Base-by-base conservation (phyloP, 768 basidiomycete genomes). In the Suillus subalutaceus region DNA sequence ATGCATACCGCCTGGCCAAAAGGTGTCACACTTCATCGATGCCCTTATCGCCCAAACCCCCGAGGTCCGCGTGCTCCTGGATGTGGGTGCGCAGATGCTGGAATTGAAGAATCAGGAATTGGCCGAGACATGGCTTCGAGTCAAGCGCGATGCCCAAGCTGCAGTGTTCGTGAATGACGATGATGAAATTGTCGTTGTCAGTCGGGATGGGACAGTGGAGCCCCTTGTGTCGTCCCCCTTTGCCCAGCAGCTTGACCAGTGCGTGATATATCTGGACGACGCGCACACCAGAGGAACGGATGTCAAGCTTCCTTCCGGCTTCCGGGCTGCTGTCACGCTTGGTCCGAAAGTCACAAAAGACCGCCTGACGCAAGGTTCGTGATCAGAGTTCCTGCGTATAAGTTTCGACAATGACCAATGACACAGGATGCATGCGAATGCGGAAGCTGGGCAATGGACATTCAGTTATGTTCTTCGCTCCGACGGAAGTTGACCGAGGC, bases 41-140 rank as follows among this genome's bases (percentile, higher is more conserved):
- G 64, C 74, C 23, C 20, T 87, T 4, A 75, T 77, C 13, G n/a
- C 64, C 0, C 78, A 83, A 67, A 63, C 63, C 1, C 81, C 80
- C 4, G 71, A 75, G n/a, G 76, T 86, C 35, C 77, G 77, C 30
- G 84, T 87, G 7, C 71, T 87, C 23, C 72, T 87, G 18, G 86
- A 87, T 53, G 85, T 87, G 15, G 86, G 86, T 4, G 86, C 86
- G 0, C 86, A 87, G 66, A 83, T 88, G 74, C 73, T 87, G 10
- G 85, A 87, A 53, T 73, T 85, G 64, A 72, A 77, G 30, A 87
- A 85, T 66, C 41, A 69, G 2, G 74, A 83, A 32, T 62, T 87
- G 6, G 83, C 78, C 2, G 44, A 63, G 23, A 52, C 69, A 2
- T 87, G 86, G 87, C 72, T 87, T 5, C 43, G 59, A 23, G 63